phyloP scores from a whole-genome alignment of 78 protist genomes.

The Anaeramoeba flamelloides region DNA sequence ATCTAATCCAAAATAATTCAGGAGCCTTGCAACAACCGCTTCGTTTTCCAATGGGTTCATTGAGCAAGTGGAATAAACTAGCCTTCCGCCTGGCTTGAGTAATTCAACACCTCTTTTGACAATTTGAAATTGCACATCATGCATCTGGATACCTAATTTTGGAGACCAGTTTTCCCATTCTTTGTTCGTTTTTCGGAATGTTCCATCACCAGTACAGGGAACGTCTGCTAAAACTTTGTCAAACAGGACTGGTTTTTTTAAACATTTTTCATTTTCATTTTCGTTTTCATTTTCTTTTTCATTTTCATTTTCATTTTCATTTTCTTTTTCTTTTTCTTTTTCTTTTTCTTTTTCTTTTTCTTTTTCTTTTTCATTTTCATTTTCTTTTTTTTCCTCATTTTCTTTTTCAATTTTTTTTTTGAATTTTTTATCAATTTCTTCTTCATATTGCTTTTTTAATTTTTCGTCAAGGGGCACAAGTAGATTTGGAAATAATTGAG shows the following conservation, averaged over 20 bases:
- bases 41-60: conserved; percentile 92
- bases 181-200: neutral
- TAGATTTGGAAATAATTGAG: neutral
- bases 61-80: conserved; percentile 95
- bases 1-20: conserved; percentile 9
- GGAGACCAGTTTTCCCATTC: neutral
- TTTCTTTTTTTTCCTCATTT: too few relatives aligned
- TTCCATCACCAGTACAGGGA: conserved; percentile 53
- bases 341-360: neutral
- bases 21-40: conserved; percentile 71
- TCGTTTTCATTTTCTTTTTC: too few relatives aligned
- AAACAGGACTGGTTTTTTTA: conserved; percentile 21
- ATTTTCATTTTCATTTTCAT: too few relatives aligned
- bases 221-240: conserved; percentile 83
- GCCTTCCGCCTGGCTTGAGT: conserved; percentile 28
- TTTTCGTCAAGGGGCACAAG: too few relatives aligned
- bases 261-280: neutral
- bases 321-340: neutral
- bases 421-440: too few relatives aligned
- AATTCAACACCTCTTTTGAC: neutral
- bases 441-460: too few relatives aligned
- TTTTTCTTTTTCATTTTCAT: too few relatives aligned
- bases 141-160: neutral
- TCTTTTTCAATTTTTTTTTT: too few relatives aligned
- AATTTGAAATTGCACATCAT: neutral